Evolutionary conservation across 2,329 filamentous ascomycete species (phyloP).

Genomic region (Xylaria sp.): DNA sequence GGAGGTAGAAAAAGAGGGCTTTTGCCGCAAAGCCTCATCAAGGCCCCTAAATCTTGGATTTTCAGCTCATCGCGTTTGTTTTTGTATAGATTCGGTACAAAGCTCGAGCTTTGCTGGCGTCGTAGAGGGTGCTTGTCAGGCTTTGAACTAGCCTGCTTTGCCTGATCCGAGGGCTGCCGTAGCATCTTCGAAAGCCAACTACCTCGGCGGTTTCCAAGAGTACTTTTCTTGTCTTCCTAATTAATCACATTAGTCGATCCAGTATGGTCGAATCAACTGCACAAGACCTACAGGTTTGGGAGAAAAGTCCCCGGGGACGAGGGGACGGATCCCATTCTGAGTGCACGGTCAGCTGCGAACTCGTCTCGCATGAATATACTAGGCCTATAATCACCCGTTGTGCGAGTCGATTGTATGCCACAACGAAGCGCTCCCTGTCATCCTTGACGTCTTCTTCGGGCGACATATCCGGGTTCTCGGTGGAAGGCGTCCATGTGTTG

Average conservation of each 20-base stretch:
- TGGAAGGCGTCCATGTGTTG: conserved; percentile 55
- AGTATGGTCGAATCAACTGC: not conserved
- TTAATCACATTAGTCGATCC: not conserved
- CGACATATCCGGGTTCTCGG: conserved; percentile 43
- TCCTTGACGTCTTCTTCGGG: conserved; percentile 47
- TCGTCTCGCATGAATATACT: not conserved
- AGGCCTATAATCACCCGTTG: conserved; percentile 42
- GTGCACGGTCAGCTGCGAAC: conserved; percentile 1
- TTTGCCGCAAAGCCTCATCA: conserved; percentile 59
- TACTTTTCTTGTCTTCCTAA: not conserved
- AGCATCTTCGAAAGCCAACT: conserved; percentile 39
- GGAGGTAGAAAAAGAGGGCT: conserved; percentile 55
- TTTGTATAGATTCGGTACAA: conserved; percentile 41
- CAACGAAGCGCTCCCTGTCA: conserved; percentile 44
- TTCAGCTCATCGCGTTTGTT: conserved; percentile 43
- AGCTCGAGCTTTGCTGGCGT: conserved; percentile 51
- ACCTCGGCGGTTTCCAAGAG: conserved; percentile 23
- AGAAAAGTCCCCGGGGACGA: conserved; percentile 29
- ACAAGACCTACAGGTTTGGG: conserved; percentile 20
- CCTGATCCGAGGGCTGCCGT: conserved; percentile 30
- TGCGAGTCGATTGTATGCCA: conserved; percentile 57
- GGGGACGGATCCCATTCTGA: conserved; percentile 48
- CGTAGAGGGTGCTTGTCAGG: conserved; percentile 29
- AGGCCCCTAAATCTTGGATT: conserved; percentile 49
- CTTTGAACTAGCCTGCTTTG: conserved; percentile 27